These are phyloP conservation scores for Xylariomycetidae sp. DNA, from an alignment of 2,329 filamentous ascomycete species.

Conservation along the genomic window DNA sequence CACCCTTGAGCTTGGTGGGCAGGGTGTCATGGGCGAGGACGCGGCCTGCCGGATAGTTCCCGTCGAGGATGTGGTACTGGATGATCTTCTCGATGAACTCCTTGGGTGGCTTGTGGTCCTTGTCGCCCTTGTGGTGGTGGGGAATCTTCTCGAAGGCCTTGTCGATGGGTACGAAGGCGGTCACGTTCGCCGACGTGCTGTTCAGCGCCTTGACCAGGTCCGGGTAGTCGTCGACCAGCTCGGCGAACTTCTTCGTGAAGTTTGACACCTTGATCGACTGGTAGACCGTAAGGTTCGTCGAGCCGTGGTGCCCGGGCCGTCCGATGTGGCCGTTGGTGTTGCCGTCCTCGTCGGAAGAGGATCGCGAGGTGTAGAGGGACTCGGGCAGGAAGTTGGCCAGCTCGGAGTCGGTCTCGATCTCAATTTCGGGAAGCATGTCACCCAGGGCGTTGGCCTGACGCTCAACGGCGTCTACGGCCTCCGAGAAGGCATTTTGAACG, in stretches of 20 bases:
- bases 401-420: conserved; percentile 7
- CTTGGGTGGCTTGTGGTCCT: conserved; percentile 54
- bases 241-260: conserved; percentile 69
- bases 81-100: conserved; percentile 64
- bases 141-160: conserved; percentile 63
- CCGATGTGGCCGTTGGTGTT: conserved; percentile 1
- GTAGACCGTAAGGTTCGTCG: conserved; percentile 65
- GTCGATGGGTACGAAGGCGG: conserved; percentile 75
- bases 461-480: conserved; percentile 14
- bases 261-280: conserved; percentile 71
- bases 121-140: conserved; percentile 22
- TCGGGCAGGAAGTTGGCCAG: conserved; percentile 14
- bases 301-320: conserved; percentile 16
- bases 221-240: conserved; percentile 66
- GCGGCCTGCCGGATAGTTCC: conserved; percentile 58
- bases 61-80: conserved; percentile 67
- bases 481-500: conserved; percentile 9
- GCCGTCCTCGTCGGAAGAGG: background rate
- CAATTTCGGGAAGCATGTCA: conserved; percentile 10
- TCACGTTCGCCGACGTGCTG: conserved; percentile 66
- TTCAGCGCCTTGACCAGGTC: conserved; percentile 70
- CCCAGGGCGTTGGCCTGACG: too few species aligned
- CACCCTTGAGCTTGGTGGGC: conserved; percentile 57
- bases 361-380: conserved; percentile 8
- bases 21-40: conserved; percentile 69